Percentiles rank a stretch among this genome's conserved stretches.
These are phyloP conservation scores for Beauveria brongniartii DNA, from an alignment of 2,329 filamentous ascomycete species.

Conservation along the genomic window DNA sequence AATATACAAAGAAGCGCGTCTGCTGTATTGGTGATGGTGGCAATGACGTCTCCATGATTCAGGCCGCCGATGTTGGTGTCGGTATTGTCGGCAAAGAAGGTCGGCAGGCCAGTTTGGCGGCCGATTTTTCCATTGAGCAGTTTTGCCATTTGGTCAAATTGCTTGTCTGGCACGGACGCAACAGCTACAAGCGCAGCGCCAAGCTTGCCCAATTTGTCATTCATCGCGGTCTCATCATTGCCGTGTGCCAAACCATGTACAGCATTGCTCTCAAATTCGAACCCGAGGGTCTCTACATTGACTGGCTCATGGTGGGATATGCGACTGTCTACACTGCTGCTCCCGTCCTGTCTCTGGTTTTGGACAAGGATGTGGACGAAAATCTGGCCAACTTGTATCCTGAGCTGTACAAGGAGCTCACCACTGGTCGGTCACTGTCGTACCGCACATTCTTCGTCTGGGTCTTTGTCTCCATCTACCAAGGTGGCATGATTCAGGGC, in stretches of 20 bases:
- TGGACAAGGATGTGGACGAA: slow-evolving; percentile 94
- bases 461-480: slow-evolving; percentile 92
- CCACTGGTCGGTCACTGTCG: slow-evolving; percentile 73
- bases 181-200: slow-evolving; percentile 91
- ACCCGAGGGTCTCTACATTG: slow-evolving; percentile 87
- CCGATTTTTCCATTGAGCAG: slow-evolving; percentile 93
- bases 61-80: slow-evolving; percentile 94
- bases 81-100: slow-evolving; percentile 98
- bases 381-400: slow-evolving; percentile 90
- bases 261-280: slow-evolving; percentile 89
- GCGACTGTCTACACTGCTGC: slow-evolving; percentile 91
- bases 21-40: slow-evolving; percentile 97
- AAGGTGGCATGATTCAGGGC: slow-evolving; percentile 93
- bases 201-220: slow-evolving; percentile 98
- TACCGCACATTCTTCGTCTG: slow-evolving; percentile 96
- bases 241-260: slow-evolving; percentile 94
- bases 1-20: slow-evolving; percentile 87
- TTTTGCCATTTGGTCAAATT: slow-evolving; percentile 94
- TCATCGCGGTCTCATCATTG: slow-evolving; percentile 90
- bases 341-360: slow-evolving; percentile 85
- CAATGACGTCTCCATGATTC: slow-evolving; percentile 99
- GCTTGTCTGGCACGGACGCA: slow-evolving; percentile 97
- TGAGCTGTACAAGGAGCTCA: slow-evolving; percentile 96
- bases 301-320: slow-evolving; percentile 96
- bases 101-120: slow-evolving; percentile 85